phyloP scores from a whole-genome alignment of 2,329 filamentous ascomycete genomes.

The Trichophyton schoenleinii region DNA sequence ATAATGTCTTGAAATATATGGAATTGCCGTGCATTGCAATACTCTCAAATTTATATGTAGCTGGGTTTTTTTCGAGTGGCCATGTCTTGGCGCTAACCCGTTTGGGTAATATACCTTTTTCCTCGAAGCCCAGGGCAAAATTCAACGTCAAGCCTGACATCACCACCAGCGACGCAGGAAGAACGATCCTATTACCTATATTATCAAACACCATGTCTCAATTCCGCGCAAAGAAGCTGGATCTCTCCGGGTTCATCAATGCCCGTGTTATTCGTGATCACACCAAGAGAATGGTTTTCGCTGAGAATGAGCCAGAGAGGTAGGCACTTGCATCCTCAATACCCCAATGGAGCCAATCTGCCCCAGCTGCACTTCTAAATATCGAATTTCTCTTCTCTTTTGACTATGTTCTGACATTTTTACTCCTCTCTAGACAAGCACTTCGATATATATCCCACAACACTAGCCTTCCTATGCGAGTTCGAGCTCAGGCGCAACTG shows the following conservation, averaged over 20 bases:
- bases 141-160: not conserved
- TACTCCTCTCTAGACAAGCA: conserved; percentile 55
- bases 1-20: too few species aligned
- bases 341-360: not conserved
- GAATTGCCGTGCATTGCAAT: too few species aligned
- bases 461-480: conserved; percentile 66
- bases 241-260: conserved; percentile 79
- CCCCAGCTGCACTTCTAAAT: not conserved
- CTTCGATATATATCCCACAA: conserved; percentile 90
- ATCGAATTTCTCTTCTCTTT: not conserved
- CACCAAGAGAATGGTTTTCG: conserved; percentile 89
- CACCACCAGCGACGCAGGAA: not conserved
- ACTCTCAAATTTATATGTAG: not conserved
- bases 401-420: not conserved
- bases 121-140: not conserved
- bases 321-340: conserved; percentile 31
- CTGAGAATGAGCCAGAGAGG: conserved; percentile 78
- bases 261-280: conserved; percentile 82
- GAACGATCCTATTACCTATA: not conserved
- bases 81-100: conserved; percentile 7
- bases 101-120: conserved; percentile 3
- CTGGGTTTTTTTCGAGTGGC: not conserved
- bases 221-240: conserved; percentile 81
- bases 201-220: conserved; percentile 51
- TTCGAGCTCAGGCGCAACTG: conserved; percentile 82